phyloP scores from a whole-genome alignment of 305 asterid species.

The Fraxinus latifolia region DNA sequence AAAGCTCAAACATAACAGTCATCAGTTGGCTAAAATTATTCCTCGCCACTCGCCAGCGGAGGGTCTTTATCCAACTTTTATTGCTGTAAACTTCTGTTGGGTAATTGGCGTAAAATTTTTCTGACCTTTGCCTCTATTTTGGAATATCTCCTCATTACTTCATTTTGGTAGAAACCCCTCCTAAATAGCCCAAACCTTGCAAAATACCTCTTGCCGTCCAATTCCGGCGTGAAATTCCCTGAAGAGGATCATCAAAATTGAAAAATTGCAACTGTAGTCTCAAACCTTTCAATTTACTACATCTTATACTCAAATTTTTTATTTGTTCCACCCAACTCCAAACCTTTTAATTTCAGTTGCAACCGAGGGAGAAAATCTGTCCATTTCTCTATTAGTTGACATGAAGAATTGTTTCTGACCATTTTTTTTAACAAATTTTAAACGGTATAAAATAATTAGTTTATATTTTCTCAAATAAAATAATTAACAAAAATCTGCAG shows the following conservation, averaged over 20 bases:
- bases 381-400: not conserved
- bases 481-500: not conserved
- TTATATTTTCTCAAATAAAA: not conserved
- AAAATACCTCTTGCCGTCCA: not conserved
- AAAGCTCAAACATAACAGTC: not conserved
- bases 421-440: not conserved
- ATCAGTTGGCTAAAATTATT: not conserved
- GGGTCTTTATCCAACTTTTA: not conserved
- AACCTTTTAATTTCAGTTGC: not conserved
- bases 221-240: not conserved
- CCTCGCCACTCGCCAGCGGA: not conserved
- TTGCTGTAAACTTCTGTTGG: not conserved
- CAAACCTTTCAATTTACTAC: not conserved
- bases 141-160: not conserved
- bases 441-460: not conserved
- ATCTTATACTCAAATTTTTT: too few species aligned
- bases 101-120: not conserved
- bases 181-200: not conserved
- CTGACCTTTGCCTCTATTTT: not conserved
- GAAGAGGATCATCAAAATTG: not conserved
- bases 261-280: not conserved
- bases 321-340: not conserved
- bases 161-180: not conserved
- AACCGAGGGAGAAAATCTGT: not conserved
- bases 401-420: not conserved